Evolutionary conservation across 768 basidiomycete species (phyloP).

Genomic region (Collybia nuda): DNA sequence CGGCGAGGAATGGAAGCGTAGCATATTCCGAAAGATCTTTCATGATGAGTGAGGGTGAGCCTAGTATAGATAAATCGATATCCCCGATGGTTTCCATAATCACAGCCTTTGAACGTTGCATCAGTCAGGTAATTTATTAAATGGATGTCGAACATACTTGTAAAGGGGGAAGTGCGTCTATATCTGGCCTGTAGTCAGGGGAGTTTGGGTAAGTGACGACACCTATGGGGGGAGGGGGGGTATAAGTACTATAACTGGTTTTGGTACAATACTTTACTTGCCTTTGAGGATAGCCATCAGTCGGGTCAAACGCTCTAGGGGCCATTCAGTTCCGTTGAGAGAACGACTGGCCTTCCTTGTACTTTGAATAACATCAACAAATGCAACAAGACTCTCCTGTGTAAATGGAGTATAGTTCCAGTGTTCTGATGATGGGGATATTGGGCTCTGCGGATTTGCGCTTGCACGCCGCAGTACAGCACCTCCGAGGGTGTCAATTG

Average conservation of each 20-base stretch:
- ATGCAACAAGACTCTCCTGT: conserved; percentile 85
- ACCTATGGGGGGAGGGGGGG: conserved; percentile 36
- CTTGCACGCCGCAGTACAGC: conserved; percentile 38
- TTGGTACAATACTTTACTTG: conserved; percentile 12
- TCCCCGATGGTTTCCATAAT: conserved; percentile 69
- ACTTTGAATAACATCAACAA: conserved; percentile 69
- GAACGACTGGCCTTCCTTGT: conserved; percentile 50
- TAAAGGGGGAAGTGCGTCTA: conserved; percentile 77
- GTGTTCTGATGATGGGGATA: conserved; percentile 12
- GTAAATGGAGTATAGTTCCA: conserved; percentile 52
- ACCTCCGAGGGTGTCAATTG: conserved; percentile 65
- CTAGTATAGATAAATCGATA: conserved; percentile 64
- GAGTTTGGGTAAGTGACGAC: conserved; percentile 79
- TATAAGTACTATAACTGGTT: background rate
- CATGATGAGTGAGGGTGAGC: conserved; percentile 73
- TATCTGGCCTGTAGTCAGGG: conserved; percentile 85
- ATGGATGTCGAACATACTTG: conserved; percentile 48
- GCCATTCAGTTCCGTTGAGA: conserved; percentile 61
- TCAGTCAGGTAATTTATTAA: background rate
- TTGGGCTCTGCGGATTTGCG: conserved; percentile 11
- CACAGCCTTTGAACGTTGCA: conserved; percentile 45
- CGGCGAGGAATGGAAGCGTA: conserved; percentile 84
- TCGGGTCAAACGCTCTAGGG: conserved; percentile 57
- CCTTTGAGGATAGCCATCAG: conserved; percentile 83
- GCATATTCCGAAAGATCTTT: conserved; percentile 83